Percentiles rank a stretch among this genome's conserved stretches.
These are phyloP conservation scores for Carex sylvatica DNA, from an alignment of 202 grass and related monocot genomes.

Conservation along the genomic window DNA sequence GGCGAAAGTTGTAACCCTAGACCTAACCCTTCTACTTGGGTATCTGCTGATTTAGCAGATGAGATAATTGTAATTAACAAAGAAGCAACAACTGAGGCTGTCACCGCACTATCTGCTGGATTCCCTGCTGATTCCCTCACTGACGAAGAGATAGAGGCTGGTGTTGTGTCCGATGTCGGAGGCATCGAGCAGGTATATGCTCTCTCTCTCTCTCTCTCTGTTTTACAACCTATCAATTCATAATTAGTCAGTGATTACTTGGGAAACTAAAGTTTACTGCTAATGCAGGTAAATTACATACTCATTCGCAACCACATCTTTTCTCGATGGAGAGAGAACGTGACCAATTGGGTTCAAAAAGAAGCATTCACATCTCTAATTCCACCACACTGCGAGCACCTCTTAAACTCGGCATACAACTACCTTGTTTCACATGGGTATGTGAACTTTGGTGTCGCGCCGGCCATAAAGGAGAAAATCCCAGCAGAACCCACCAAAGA, in stretches of 20 bases:
- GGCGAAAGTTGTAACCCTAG: neutral
- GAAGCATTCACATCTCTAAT: slow-evolving; percentile 57
- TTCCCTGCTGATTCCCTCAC: slow-evolving; percentile 93
- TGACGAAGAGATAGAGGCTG: slow-evolving; percentile 96
- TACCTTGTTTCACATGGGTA: slow-evolving; percentile 82
- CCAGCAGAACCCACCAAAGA: slow-evolving; percentile 68
- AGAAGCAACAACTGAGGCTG: slow-evolving; percentile 84
- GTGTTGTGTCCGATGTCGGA: slow-evolving; percentile 79
- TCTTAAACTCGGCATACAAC: slow-evolving; percentile 79
- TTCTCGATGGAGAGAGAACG: slow-evolving; percentile 75
- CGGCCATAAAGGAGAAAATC: slow-evolving; percentile 67
- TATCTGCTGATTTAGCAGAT: slow-evolving; percentile 49
- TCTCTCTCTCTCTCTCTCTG: neutral
- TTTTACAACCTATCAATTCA: neutral
- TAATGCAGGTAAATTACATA: slow-evolving; percentile 72
- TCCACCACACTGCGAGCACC: slow-evolving; percentile 71
- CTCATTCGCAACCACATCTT: slow-evolving; percentile 94
- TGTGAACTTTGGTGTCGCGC: slow-evolving; percentile 81
- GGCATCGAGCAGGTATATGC: slow-evolving; percentile 70
- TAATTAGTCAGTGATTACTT: neutral
- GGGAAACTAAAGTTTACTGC: neutral
- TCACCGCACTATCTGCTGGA: slow-evolving; percentile 75
- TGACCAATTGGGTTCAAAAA: slow-evolving; percentile 66
- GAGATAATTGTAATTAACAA: slow-evolving; percentile 98
- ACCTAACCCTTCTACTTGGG: neutral